Conservation (phyloP, 2,329 filamentous ascomycete genomes). For the Trichoderma hamatum region DNA sequence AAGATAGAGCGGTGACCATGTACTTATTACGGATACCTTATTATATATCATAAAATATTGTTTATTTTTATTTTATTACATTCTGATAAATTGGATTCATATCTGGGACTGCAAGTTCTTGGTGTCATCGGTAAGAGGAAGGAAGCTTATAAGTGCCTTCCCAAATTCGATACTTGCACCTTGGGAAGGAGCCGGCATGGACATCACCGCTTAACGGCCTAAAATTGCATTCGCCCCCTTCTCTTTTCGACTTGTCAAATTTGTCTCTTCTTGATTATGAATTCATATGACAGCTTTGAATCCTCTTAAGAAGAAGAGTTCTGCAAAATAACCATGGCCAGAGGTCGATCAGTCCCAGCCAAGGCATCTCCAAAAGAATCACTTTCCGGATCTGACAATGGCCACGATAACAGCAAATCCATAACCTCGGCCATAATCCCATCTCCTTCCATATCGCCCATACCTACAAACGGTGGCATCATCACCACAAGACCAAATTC, state of each 20-base stretch:
- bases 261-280: neutral
- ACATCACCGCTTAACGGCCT: neutral
- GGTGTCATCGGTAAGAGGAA: neutral
- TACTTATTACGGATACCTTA: neutral
- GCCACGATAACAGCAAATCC: neutral
- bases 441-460: conserved; percentile 1
- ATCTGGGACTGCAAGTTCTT: no score
- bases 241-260: neutral
- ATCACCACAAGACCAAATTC: neutral
- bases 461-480: neutral
- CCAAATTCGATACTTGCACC: neutral
- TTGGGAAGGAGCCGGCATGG: neutral
- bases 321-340: conserved; percentile 18
- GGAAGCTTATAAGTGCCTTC: neutral
- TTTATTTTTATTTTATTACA: neutral
- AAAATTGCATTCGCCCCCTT: neutral
- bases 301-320: neutral
- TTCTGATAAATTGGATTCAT: no score
- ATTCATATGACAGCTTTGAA: neutral
- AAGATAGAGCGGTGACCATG: neutral
- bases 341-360: conserved; percentile 24
- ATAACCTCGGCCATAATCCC: neutral
- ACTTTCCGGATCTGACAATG: neutral
- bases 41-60: neutral
- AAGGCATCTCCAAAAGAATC: neutral